These are phyloP conservation scores for Trypanosomatidae sp. DNA, from an alignment of 208 protist genomes.

Conservation along the genomic window DNA sequence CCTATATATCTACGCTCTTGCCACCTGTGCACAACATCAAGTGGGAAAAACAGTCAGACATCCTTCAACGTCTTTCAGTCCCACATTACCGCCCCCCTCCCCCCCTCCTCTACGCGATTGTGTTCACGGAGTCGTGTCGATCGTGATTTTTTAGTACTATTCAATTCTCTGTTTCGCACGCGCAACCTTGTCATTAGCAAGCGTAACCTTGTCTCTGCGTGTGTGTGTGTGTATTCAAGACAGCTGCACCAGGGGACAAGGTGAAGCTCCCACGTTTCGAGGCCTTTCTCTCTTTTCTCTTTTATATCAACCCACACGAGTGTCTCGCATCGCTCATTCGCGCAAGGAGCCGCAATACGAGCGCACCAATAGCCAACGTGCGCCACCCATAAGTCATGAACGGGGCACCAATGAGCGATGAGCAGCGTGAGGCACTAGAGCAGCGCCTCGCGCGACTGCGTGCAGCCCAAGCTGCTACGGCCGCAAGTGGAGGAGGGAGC, in stretches of 20 bases:
- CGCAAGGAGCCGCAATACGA: background rate
- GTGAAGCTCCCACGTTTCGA: background rate
- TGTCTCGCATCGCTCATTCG: background rate
- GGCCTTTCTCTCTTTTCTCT: background rate
- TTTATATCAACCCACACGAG: background rate
- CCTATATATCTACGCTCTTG: background rate
- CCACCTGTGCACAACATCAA: slow-evolving; percentile 1
- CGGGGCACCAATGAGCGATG: slow-evolving; percentile 35
- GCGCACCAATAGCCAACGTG: background rate
- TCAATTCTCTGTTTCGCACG: background rate
- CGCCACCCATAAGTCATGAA: slow-evolving; percentile 14
- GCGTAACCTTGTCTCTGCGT: background rate
- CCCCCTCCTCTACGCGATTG: background rate
- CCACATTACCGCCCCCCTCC: background rate
- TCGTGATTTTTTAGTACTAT: too few relatives aligned
- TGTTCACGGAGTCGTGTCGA: background rate
- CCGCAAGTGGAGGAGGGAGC: background rate
- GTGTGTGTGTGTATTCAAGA: background rate
- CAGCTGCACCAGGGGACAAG: background rate
- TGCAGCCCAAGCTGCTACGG: slow-evolving; percentile 17
- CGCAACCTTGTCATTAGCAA: background rate
- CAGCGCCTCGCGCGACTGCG: slow-evolving; percentile 43
- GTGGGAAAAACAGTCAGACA: background rate
- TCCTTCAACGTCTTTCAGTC: background rate
- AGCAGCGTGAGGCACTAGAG: slow-evolving; percentile 57